These are phyloP conservation scores for Hydrangea macrophylla DNA, from an alignment of 148 eudicot genomes.

Conservation along the genomic window DNA sequence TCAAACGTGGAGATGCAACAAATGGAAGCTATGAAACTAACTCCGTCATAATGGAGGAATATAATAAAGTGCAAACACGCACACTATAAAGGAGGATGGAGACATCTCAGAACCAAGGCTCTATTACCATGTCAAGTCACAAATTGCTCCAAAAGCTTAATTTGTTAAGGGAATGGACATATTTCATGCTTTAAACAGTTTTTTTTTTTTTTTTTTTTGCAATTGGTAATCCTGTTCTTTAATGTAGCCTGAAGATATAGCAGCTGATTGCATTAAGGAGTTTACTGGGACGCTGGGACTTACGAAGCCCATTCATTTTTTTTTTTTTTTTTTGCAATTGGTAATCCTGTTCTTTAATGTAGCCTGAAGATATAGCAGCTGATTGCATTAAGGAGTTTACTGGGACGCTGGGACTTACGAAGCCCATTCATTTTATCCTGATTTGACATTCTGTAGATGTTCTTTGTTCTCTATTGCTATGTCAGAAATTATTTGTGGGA, in stretches of 20 bases:
- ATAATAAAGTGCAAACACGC: too few species aligned
- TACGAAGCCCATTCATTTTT: neutral
- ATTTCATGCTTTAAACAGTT: too few species aligned
- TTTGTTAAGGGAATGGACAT: too few species aligned
- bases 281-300: neutral
- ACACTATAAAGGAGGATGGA: too few species aligned
- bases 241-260: neutral
- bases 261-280: neutral
- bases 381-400: neutral
- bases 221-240: neutral
- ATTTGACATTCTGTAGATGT: neutral
- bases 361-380: neutral
- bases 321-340: too few species aligned
- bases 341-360: neutral
- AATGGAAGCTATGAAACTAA: too few species aligned
- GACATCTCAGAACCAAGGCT: too few species aligned
- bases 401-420: neutral
- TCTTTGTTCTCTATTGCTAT: constrained; percentile 1
- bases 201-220: too few species aligned
- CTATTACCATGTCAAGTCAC: too few species aligned
- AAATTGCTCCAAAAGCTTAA: too few species aligned
- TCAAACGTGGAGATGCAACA: too few species aligned
- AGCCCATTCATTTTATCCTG: neutral
- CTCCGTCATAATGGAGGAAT: too few species aligned
- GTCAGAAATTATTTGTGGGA: neutral